Evolutionary conservation across 768 basidiomycete species (phyloP).

Genomic region (Kwoniella botswanensis): DNA sequence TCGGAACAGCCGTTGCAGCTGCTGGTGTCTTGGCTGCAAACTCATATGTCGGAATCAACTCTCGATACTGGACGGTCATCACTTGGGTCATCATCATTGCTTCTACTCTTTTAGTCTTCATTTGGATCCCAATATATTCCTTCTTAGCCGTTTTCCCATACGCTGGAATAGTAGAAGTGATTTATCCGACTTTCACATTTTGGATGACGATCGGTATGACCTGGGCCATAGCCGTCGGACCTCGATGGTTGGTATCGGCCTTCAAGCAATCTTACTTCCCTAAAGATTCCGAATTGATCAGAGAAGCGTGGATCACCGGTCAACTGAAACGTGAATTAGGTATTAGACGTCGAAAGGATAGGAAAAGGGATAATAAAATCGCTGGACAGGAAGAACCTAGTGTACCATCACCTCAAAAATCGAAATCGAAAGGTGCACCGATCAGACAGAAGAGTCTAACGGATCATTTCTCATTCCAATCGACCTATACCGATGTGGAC

Average conservation of each 20-base stretch:
- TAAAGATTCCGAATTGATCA: constrained; percentile 84
- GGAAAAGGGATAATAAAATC: constrained; percentile 14
- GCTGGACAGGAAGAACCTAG: constrained; percentile 1
- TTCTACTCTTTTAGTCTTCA: constrained; percentile 64
- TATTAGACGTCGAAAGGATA: constrained; percentile 28
- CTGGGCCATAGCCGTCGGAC: constrained; percentile 73
- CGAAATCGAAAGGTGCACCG: neutral
- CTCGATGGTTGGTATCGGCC: constrained; percentile 80
- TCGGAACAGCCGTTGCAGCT: constrained; percentile 88
- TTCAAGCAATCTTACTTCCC: constrained; percentile 73
- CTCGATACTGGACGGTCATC: constrained; percentile 73
- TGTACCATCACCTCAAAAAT: constrained; percentile 3
- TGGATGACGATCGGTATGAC: constrained; percentile 79
- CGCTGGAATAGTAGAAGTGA: constrained; percentile 70
- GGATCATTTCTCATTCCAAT: constrained; percentile 24
- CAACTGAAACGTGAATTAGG: constrained; percentile 50
- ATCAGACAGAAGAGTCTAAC: constrained; percentile 15
- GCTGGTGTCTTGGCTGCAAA: constrained; percentile 88
- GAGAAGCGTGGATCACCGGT: constrained; percentile 66
- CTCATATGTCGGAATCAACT: constrained; percentile 85
- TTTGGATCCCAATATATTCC: constrained; percentile 90
- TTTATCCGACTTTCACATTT: constrained; percentile 80
- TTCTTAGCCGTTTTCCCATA: constrained; percentile 76
- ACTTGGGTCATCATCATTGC: constrained; percentile 40
- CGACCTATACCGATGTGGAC: neutral